These are phyloP conservation scores for Dissophora ornata DNA, from an alignment of 192 early-diverging fungal genomes.

Conservation along the genomic window DNA sequence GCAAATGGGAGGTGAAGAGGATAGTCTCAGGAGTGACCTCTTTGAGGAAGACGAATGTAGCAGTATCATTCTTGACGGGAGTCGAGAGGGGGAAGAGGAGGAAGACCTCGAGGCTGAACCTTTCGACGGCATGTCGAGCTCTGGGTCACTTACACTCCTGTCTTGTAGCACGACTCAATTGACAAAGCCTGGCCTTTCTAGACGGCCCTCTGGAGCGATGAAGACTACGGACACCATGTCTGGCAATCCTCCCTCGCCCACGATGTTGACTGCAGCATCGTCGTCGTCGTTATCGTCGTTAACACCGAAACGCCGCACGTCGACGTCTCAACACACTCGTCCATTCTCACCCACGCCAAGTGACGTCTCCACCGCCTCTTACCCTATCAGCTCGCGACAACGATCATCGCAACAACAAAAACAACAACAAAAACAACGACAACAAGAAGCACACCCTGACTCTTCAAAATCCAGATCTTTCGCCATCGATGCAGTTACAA, in stretches of 20 bases:
- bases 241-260: background rate
- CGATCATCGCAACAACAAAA: background rate
- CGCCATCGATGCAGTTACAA: background rate
- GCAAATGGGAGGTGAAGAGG: background rate
- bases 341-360: constrained; percentile 23
- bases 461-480: background rate
- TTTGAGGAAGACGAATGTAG: constrained; percentile 28
- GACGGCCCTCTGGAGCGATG: background rate
- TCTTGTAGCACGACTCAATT: constrained; percentile 32
- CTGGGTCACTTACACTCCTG: constrained; percentile 17
- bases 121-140: constrained; percentile 34
- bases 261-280: background rate
- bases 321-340: constrained; percentile 4
- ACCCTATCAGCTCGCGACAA: constrained; percentile 5
- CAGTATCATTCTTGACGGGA: constrained; percentile 8
- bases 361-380: constrained; percentile 13
- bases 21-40: constrained; percentile 9
- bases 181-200: constrained; percentile 24
- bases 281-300: constrained; percentile 4
- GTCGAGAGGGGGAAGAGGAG: background rate
- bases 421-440: background rate
- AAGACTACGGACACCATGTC: background rate
- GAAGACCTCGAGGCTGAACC: constrained; percentile 15
- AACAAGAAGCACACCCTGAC: too few species aligned
- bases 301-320: constrained; percentile 3